Evolutionary conservation across 768 basidiomycete species (phyloP).

Genomic region (Favolaschia claudopus): DNA sequence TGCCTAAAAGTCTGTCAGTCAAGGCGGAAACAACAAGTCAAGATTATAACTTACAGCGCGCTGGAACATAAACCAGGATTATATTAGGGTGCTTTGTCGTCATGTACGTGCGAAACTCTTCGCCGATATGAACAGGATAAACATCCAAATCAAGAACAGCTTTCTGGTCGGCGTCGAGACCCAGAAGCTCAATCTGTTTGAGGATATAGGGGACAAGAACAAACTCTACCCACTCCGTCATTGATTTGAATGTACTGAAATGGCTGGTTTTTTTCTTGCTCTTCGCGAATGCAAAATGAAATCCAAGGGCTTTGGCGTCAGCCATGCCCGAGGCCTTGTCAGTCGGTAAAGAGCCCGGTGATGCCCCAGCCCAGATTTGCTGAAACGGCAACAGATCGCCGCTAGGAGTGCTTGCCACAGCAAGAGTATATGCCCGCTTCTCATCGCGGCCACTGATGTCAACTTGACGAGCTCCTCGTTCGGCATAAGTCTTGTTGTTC

Average conservation of each 20-base stretch:
- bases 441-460: conserved; percentile 35
- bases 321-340: conserved; percentile 13
- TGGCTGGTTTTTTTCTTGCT: conserved; percentile 32
- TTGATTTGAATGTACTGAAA: conserved; percentile 36
- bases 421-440: conserved; percentile 39
- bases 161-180: conserved; percentile 26
- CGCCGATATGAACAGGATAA: conserved; percentile 37
- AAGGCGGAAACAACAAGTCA: no score
- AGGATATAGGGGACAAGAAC: conserved; percentile 24
- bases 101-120: conserved; percentile 30
- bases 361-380: conserved; percentile 34
- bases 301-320: conserved; percentile 19
- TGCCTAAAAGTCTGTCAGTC: no score
- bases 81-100: conserved; percentile 26
- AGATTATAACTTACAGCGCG: conserved; percentile 25
- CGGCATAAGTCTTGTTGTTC: conserved; percentile 25
- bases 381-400: conserved; percentile 42
- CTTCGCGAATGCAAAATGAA: conserved; percentile 30
- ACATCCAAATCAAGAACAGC: conserved; percentile 33
- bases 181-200: conserved; percentile 14
- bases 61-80: conserved; percentile 33
- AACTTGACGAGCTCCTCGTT: conserved; percentile 32
- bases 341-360: conserved; percentile 25
- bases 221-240: conserved; percentile 31
- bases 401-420: conserved; percentile 30